phyloP scores from a whole-genome alignment of 2,329 filamentous ascomycete species.

The Penicillium sp. region DNA sequence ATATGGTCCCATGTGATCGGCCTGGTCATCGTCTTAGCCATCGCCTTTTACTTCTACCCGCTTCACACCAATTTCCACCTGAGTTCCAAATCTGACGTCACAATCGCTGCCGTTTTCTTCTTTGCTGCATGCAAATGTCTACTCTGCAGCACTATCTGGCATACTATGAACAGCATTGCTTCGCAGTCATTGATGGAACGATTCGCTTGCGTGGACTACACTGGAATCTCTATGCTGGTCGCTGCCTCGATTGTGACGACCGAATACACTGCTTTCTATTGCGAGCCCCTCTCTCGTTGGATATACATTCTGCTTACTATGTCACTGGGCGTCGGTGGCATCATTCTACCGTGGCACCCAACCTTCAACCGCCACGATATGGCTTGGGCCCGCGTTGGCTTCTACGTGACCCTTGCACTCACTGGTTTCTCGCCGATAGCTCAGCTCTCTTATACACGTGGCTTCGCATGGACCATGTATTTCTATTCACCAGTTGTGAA shows the following conservation, averaged over 20 bases:
- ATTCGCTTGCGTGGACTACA: slow-evolving; percentile 98
- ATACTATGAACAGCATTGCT: slow-evolving; percentile 97
- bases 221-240: slow-evolving; percentile 91
- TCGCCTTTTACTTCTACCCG: slow-evolving; percentile 97
- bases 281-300: slow-evolving; percentile 84
- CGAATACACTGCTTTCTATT: slow-evolving; percentile 98
- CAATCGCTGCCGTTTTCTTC: slow-evolving; percentile 93
- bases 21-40: slow-evolving; percentile 78
- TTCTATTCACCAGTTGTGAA: slow-evolving; percentile 89
- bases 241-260: slow-evolving; percentile 95
- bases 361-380: slow-evolving; percentile 90
- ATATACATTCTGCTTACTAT: slow-evolving; percentile 82
- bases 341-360: slow-evolving; percentile 93
- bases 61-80: slow-evolving; percentile 80
- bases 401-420: slow-evolving; percentile 81
- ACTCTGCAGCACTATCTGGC: slow-evolving; percentile 93
- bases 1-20: slow-evolving; percentile 96
- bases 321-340: slow-evolving; percentile 77
- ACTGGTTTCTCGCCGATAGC: slow-evolving; percentile 88
- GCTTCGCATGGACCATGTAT: slow-evolving; percentile 74
- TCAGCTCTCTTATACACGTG: slow-evolving; percentile 77
- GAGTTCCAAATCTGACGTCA: slow-evolving; percentile 82
- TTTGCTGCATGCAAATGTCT: slow-evolving; percentile 93
- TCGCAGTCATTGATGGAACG: slow-evolving; percentile 86
- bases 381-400: slow-evolving; percentile 87